Base-by-base conservation (phyloP, 768 basidiomycete species). In the Crassisporium funariophilum region DNA sequence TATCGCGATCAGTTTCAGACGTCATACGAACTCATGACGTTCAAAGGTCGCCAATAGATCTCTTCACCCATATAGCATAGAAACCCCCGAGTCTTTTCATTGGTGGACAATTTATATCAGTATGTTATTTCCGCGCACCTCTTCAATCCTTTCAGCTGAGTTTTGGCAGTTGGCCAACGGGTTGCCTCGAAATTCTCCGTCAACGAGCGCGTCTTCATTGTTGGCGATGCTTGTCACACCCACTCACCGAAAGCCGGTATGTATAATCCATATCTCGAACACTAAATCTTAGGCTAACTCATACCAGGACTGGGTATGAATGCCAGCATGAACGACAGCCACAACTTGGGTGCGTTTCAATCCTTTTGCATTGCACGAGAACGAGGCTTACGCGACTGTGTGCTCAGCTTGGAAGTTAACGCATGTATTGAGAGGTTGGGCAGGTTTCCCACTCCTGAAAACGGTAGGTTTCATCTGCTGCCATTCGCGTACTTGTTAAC, bases 41-140 rank as follows among this genome's bases (percentile, higher is more conserved):
- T 12, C 7, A 19, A 42, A 85, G 81, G 77, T 79, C 29, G 82
- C 79, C 4, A 69, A 74, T 47, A 78, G 73, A 57, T 75, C 78
- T 1, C 62, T 89, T 12, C 53, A 73, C 27, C 88, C 86, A 1
- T 89, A 75, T 59, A 66, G 58, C 11, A 65, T 88, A 27, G 49
- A 65, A 4, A 69, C 74, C 25, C 75, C 76, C 3, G 67, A 75
- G n/a, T 56, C 64, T 6, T 73, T 83, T 19, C 74, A 85, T 21
- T 88, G 86, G 86, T 87, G 82, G 81, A 86, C 86, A 2, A 74
- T 84, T 17, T 90, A 88, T 55, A 77, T 76, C 52, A 81, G 85
- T 86, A 53, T 16, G 82, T 64, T 9, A 7, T 2, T 27, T 33
- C 11, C 22, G 16, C 24, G 29, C 33, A 12, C 23, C 8, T 25